These are phyloP conservation scores for Monosporascus sp. DNA, from an alignment of 2,329 filamentous ascomycete species.

Conservation along the genomic window DNA sequence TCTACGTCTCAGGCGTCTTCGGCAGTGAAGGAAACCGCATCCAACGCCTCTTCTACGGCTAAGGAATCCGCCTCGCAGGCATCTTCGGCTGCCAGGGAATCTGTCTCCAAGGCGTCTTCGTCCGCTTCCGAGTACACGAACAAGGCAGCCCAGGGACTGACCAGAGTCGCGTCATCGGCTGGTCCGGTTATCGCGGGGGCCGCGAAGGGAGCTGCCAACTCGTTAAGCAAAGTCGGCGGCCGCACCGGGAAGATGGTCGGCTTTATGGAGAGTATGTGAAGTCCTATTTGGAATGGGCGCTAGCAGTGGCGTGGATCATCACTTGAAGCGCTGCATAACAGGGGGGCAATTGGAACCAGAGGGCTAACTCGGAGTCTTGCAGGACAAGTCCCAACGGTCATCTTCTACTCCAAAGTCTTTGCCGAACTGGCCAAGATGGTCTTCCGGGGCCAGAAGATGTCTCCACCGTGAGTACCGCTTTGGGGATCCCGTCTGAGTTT, in stretches of 20 bases:
- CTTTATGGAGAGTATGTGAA: slow-evolving; percentile 77
- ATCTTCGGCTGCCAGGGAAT: slow-evolving; percentile 32
- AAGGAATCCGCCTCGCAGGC: slow-evolving; percentile 35
- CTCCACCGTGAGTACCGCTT: slow-evolving; percentile 74
- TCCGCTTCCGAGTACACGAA: slow-evolving; percentile 40
- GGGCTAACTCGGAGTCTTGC: slow-evolving; percentile 4
- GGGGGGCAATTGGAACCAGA: too few relatives aligned
- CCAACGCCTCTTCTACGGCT: slow-evolving; percentile 21
- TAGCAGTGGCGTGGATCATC: too few relatives aligned
- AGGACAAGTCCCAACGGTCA: slow-evolving; percentile 79
- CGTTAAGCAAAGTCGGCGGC: slow-evolving; percentile 74
- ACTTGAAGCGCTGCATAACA: too few relatives aligned
- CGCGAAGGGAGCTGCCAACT: slow-evolving; percentile 59
- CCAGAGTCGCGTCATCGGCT: slow-evolving; percentile 73
- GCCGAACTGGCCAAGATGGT: slow-evolving; percentile 85
- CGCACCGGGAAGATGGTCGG: slow-evolving; percentile 72
- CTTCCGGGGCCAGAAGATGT: slow-evolving; percentile 84
- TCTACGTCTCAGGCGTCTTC: slow-evolving; percentile 33
- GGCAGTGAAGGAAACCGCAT: slow-evolving; percentile 25
- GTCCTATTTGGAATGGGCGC: neutral
- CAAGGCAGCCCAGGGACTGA: slow-evolving; percentile 79
- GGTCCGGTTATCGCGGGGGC: slow-evolving; percentile 71
- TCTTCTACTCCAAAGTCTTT: slow-evolving; percentile 90
- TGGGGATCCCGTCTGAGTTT: neutral
- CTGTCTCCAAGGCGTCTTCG: slow-evolving; percentile 36